These are phyloP conservation scores for Acer campestre DNA, from an alignment of 345 rosid genomes.

Conservation along the genomic window DNA sequence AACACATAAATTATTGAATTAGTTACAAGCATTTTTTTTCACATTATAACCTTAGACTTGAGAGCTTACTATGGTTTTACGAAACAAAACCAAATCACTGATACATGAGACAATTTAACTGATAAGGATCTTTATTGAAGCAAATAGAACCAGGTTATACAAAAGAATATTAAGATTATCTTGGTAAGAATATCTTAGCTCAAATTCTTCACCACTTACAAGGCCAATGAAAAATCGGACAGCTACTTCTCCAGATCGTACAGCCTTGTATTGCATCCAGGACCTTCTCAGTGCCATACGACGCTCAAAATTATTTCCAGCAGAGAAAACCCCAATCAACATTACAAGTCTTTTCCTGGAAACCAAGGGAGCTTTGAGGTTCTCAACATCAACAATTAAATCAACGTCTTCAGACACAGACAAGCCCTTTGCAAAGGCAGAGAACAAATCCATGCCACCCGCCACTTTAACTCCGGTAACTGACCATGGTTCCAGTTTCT, in stretches of 20 bases:
- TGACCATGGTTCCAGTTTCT: conserved; percentile 88
- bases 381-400: conserved; percentile 55
- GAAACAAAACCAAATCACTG: conserved; percentile 2
- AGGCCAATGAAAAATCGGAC: conserved; percentile 91
- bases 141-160: not conserved
- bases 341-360: conserved; percentile 50
- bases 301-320: conserved; percentile 86
- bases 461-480: conserved; percentile 59
- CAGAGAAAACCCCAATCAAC: conserved; percentile 85
- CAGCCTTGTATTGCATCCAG: conserved; percentile 86
- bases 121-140: not conserved
- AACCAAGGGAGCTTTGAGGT: conserved; percentile 66
- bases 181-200: not conserved
- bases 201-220: conserved; percentile 56
- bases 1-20: conserved; percentile 12
- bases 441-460: conserved; percentile 61
- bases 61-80: not conserved
- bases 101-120: not conserved
- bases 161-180: conserved; percentile 7
- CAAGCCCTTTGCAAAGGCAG: conserved; percentile 69
- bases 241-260: conserved; percentile 73
- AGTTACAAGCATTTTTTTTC: conserved; percentile 5
- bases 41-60: not conserved
- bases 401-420: conserved; percentile 72
- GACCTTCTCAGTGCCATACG: conserved; percentile 92